phyloP scores from a whole-genome alignment of 352 stramenopile species.

The Phytophthora pluvialis region DNA sequence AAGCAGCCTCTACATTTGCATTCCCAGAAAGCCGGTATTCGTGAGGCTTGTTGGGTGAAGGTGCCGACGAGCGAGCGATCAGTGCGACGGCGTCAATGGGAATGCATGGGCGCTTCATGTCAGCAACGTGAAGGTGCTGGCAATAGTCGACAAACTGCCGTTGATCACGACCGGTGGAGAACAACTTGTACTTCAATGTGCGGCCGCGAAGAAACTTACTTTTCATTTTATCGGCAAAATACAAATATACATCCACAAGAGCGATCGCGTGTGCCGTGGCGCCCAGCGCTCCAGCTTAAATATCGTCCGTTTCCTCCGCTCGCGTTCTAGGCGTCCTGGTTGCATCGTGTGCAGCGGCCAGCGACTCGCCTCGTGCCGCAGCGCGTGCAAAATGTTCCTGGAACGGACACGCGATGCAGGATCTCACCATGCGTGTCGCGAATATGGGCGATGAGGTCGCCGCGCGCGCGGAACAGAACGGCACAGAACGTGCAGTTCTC shows the following conservation, averaged over 20 bases:
- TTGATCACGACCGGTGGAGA: not conserved
- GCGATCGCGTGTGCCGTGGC: not conserved
- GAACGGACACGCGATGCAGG: conserved; percentile 52
- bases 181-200: not conserved
- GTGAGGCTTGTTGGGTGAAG: conserved; percentile 25
- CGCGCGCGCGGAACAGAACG: conserved; percentile 45
- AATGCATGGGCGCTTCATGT: conserved; percentile 14
- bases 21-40: not conserved
- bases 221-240: conserved; percentile 29
- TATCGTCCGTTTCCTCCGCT: conserved; percentile 13
- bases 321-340: conserved; percentile 11
- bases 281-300: conserved; percentile 31
- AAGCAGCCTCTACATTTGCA: not conserved
- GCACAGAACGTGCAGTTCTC: conserved; percentile 66
- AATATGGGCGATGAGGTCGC: conserved; percentile 56
- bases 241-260: conserved; percentile 33
- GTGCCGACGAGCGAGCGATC: conserved; percentile 15
- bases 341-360: conserved; percentile 51
- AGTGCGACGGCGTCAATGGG: conserved; percentile 11
- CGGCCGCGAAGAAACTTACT: conserved; percentile 1
- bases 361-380: conserved; percentile 52
- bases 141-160: conserved; percentile 24
- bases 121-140: conserved; percentile 1
- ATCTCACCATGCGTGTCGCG: conserved; percentile 62
- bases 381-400: conserved; percentile 56